Evolutionary conservation across 108 stramenopile species (phyloP), one percentile per base, ranked within the genome.

Genomic region (Discostella stelligeroides): DNA sequence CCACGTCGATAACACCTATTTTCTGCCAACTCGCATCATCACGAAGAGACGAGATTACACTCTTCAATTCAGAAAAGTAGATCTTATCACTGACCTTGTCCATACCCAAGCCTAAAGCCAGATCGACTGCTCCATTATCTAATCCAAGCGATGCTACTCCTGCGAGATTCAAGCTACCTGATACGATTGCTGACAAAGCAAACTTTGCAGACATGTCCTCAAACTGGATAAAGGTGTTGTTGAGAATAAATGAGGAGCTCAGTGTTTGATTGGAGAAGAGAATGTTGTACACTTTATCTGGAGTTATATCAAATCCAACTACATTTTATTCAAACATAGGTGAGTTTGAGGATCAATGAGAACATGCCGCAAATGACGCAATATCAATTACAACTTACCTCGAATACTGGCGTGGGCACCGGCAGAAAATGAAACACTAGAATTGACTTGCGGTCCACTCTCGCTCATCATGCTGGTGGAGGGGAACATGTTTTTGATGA

Each of bases 171-270:
- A 73, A 45, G 13, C 18, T 48, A 20, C 56, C 71, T 13, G 39
- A 66, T 6, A 47, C 55, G 4, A 53, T 20, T 21, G 50, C 72
- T 21, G 63, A 55, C 28, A 62, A 37, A 23, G 63, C 11, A 18
- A 73, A 64, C 45, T 73, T 73, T 9, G 48, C 72, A 34, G 60
- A 62, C 2, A 73, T 54, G 50, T 73, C 72, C 17, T 73, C 41
- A 40, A 73, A 73, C 37, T 73, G 50, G 27, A 73, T 60, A 23
- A 62, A 70, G 21, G 51, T 27, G 27, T 53, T 53, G 51, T 53
- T 24, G 51, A 53, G 51, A 53, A 53, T 53, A 8, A 53, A 53
- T 53, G 51, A 27, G 10, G 24, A 27, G 7, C 0, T 53, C 51
- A 27, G 13, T 23, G 13, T 2, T 27, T 53, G 24, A 1, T 7